Evolutionary conservation across 768 basidiomycete species (phyloP).

Genomic region (Cyclocybe cylindracea): DNA sequence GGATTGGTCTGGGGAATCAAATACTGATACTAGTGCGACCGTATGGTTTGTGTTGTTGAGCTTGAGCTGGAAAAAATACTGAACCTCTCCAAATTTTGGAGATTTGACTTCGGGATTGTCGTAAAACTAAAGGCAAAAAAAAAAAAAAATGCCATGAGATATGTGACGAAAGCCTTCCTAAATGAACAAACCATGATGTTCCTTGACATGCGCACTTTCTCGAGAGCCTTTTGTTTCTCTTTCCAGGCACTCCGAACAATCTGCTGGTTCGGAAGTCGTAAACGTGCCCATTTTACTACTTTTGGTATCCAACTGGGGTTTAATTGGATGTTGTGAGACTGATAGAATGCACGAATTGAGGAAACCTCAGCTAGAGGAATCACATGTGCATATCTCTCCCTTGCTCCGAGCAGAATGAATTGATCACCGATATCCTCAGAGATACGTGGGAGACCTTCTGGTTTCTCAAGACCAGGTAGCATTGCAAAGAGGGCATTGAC

Average conservation of each 20-base stretch:
- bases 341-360: background rate
- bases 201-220: constrained; percentile 5
- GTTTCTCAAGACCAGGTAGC: constrained; percentile 3
- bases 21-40: constrained; percentile 11
- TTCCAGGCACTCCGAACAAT: constrained; percentile 8
- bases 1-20: constrained; percentile 2
- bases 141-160: background rate
- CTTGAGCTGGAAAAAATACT: constrained; percentile 15
- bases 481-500: constrained; percentile 16
- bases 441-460: background rate
- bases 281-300: background rate
- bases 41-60: background rate
- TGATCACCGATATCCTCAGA: constrained; percentile 3
- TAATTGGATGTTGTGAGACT: background rate
- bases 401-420: constrained; percentile 1
- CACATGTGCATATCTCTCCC: background rate
- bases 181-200: constrained; percentile 18
- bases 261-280: constrained; percentile 8
- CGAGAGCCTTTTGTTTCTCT: background rate
- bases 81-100: constrained; percentile 13
- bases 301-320: no score
- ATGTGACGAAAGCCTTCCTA: background rate
- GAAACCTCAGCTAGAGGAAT: background rate
- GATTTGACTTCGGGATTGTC: background rate
- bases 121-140: background rate